Conservation (phyloP, 257 asterid genomes). For the Hygrophila difformis region DNA sequence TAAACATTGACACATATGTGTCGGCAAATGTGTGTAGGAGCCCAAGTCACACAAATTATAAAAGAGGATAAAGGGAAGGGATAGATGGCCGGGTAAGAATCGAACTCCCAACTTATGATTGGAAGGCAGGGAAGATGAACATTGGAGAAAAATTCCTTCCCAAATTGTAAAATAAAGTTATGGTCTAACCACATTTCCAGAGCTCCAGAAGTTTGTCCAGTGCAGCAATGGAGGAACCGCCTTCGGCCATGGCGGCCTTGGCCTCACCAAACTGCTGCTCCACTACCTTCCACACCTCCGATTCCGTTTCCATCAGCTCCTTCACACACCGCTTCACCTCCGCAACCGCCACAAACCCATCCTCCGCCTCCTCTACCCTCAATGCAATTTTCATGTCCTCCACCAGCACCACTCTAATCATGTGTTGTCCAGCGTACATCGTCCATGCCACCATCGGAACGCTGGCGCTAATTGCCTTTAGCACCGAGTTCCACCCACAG, state of each 20-base stretch:
- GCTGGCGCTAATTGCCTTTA: conserved; percentile 41
- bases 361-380: conserved; percentile 21
- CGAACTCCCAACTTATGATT: too few species aligned
- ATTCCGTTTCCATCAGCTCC: conserved; percentile 28
- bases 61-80: too few species aligned
- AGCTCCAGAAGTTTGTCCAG: conserved; percentile 15
- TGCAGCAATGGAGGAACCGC: conserved; percentile 33
- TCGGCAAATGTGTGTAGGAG: too few species aligned
- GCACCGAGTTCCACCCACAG: conserved; percentile 54
- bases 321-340: conserved; percentile 39
- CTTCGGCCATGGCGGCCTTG: conserved; percentile 23
- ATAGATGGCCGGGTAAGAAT: too few species aligned
- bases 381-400: conserved; percentile 45
- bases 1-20: too few species aligned
- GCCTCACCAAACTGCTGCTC: conserved; percentile 28
- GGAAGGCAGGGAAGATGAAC: too few species aligned
- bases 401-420: conserved; percentile 28
- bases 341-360: conserved; percentile 36
- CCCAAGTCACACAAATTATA: too few species aligned
- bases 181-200: conserved; percentile 17
- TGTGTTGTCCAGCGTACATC: conserved; percentile 51
- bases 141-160: too few species aligned
- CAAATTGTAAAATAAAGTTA: too few species aligned
- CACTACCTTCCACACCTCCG: conserved; percentile 20
- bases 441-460: conserved; percentile 66